A percentile compares a stretch with the other conserved stretches of the same genome.
Evolutionary conservation across 306 rosid species (phyloP).

Genomic region (Trichosanthes truncata): DNA sequence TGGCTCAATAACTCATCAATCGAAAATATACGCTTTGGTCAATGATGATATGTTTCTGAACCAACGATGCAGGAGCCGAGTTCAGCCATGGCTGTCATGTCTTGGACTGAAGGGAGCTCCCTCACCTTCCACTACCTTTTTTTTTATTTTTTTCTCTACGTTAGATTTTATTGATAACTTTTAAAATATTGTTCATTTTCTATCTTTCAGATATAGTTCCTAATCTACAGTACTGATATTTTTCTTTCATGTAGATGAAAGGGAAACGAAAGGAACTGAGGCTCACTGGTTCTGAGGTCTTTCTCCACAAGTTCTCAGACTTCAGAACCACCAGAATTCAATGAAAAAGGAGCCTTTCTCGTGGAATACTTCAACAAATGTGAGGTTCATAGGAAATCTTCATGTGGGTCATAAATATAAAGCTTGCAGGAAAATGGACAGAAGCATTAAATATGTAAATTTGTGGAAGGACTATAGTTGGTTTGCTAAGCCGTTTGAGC

Average conservation of each 20-base stretch:
- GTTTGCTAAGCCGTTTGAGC: too few species aligned
- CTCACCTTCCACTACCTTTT: neutral
- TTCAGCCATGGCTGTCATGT: constrained; percentile 50
- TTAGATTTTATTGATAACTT: neutral
- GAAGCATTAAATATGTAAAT: neutral
- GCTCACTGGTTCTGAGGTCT: neutral
- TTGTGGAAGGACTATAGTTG: too few species aligned
- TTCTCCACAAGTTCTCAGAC: neutral
- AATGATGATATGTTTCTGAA: constrained; percentile 54
- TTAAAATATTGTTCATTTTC: neutral
- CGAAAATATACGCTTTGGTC: too few species aligned
- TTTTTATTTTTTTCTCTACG: neutral
- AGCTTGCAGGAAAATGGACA: neutral
- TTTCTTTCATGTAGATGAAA: neutral
- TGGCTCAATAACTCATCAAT: constrained; percentile 56
- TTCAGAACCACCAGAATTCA: neutral
- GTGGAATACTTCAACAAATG: neutral
- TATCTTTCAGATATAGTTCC: too few species aligned
- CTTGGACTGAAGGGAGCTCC: constrained; percentile 99
- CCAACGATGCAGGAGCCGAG: constrained; percentile 88
- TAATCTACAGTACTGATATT: too few species aligned
- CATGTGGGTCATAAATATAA: too few species aligned
- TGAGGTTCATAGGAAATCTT: too few species aligned
- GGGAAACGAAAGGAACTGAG: neutral
- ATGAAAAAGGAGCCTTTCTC: neutral